Evolutionary conservation across 106 monocot genomes (phyloP).

Genomic region (Apostasia shenzhenica): DNA sequence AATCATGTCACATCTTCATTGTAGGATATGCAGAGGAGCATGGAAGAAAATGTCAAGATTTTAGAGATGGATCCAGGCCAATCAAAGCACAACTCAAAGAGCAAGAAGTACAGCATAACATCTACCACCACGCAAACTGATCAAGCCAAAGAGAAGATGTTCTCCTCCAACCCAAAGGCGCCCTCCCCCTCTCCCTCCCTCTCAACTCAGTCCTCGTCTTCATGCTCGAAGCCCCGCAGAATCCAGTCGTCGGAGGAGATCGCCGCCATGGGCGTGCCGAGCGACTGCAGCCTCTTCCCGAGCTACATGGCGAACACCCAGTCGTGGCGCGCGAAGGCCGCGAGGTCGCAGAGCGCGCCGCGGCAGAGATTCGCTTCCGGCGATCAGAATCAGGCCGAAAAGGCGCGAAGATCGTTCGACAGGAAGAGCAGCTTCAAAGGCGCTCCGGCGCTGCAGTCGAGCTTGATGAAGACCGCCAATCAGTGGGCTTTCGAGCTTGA

Average conservation of each 20-base stretch:
- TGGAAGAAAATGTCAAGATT: constrained; percentile 31
- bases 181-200: not conserved
- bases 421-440: constrained; percentile 24
- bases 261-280: not conserved
- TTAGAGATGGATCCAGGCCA: constrained; percentile 36
- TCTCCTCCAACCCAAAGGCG: not conserved
- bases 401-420: constrained; percentile 18
- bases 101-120: constrained; percentile 15
- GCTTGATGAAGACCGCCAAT: not conserved
- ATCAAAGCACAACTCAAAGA: constrained; percentile 21
- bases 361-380: constrained; percentile 28
- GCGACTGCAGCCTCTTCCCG: constrained; percentile 18
- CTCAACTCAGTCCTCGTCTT: not conserved
- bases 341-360: constrained; percentile 45
- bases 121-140: not conserved
- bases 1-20: not conserved
- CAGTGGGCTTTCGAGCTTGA: constrained; percentile 39
- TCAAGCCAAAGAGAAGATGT: constrained; percentile 7
- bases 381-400: constrained; percentile 16
- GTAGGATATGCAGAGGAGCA: constrained; percentile 3
- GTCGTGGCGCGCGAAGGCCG: constrained; percentile 46
- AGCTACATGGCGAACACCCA: constrained; percentile 58
- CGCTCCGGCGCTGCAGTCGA: not conserved
- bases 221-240: not conserved
- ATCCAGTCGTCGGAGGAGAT: too few relatives aligned